Evolutionary conservation across 2,329 filamentous ascomycete species (phyloP).

Genomic region (Didymellaceae sp.): DNA sequence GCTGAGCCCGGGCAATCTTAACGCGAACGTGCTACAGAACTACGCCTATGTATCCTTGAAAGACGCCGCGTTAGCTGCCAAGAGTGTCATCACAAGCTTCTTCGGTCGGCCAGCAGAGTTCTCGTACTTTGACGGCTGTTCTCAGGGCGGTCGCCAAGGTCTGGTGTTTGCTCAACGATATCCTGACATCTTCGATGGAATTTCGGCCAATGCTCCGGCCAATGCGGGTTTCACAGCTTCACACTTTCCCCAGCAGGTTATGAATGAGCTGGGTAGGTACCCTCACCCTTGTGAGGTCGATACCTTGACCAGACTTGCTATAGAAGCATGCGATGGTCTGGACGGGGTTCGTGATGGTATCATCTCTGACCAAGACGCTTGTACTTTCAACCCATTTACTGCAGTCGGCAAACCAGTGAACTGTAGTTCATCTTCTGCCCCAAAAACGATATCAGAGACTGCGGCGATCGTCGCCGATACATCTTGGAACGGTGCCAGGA

Average conservation of each 20-base stretch:
- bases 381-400: conserved; percentile 30
- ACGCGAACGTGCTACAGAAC: conserved; percentile 39
- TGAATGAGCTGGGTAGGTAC: conserved; percentile 24
- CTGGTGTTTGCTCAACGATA: conserved; percentile 41
- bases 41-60: conserved; percentile 43
- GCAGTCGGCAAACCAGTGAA: conserved; percentile 18
- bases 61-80: conserved; percentile 33
- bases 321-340: conserved; percentile 30
- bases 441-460: conserved; percentile 6
- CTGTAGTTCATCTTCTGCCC: conserved; percentile 11
- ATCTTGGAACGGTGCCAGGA: conserved; percentile 24
- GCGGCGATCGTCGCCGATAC: conserved; percentile 25
- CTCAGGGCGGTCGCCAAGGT: conserved; percentile 44
- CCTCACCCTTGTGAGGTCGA: conserved; percentile 34
- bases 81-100: conserved; percentile 27
- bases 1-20: conserved; percentile 30
- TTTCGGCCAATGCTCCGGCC: conserved; percentile 39
- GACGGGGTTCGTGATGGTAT: conserved; percentile 37
- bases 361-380: conserved; percentile 27
- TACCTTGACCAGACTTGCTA: conserved; percentile 21
- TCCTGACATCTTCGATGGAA: conserved; percentile 40
- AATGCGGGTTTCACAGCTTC: conserved; percentile 20
- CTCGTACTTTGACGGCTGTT: conserved; percentile 46
- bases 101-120: conserved; percentile 39
- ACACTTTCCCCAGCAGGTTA: conserved; percentile 30